Base-by-base conservation (phyloP, 2,329 filamentous ascomycete species). In the Fusarium palustre region DNA sequence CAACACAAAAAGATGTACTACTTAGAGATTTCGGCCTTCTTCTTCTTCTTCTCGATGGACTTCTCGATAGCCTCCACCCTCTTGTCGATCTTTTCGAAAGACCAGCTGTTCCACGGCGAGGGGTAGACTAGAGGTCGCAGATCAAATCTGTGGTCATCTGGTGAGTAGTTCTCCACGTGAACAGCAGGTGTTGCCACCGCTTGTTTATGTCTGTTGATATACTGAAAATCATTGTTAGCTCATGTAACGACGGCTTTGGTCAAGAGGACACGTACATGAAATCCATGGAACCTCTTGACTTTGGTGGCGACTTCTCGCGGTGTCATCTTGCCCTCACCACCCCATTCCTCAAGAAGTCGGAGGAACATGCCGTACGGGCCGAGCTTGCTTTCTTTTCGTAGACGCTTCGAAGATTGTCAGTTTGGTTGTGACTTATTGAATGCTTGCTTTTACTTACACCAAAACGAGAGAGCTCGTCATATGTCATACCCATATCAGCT, bases 401-500 rank as follows among this genome's bases (percentile, higher is more conserved):
- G 72, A 9, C 70, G 50, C 60, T 64, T 5, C 9, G 12, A 30
- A 3, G 18, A 8, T 25, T 45, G 33, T 64, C 16, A 64, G 60
- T 33, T 57, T 45, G 15, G 18, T 18, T 22, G 10, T 34, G 9
- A 0, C 24, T 16, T 25, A 6, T 20, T 11, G 36, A 6, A 7
- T 33, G 20, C 13, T 15, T 49, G 13, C 7, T 24, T 41, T 20
- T 4, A 45, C 60, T 64, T 46, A 64, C 56, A 5, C 81, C 81
- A 42, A 82, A 82, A 11, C 76, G 72, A 15, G 79, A 77, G 3
- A 83, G 75, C 59, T 83, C 80, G 30, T 74, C 73, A 54, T 83
- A 83, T 1, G 80, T 83, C 69, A 83, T 76, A 9, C 80, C 81
- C 81, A 83, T 83, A 34, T 81, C 79, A n/a, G 67, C 74, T 65